Percentiles rank a stretch among this genome's conserved stretches.
Evolutionary conservation across 768 basidiomycete genomes (phyloP).

Genomic region (Auriscalpium microsporum): DNA sequence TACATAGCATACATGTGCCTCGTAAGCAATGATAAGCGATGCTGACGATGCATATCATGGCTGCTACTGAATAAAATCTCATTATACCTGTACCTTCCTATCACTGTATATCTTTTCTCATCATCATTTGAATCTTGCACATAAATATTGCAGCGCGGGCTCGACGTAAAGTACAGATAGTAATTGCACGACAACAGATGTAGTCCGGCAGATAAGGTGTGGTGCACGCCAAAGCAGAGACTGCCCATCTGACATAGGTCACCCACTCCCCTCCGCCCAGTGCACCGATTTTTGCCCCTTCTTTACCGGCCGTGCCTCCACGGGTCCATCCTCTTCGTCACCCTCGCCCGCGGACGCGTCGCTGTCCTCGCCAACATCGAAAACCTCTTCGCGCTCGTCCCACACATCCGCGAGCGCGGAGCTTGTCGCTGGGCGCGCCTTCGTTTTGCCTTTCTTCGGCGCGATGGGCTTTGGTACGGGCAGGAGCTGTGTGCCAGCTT

Average conservation of each 20-base stretch:
- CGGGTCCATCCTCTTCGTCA: neutral
- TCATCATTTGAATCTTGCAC: too few species aligned
- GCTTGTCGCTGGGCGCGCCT: slow-evolving; percentile 10
- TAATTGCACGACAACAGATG: too few species aligned
- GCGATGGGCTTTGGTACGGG: slow-evolving; percentile 34
- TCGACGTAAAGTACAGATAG: too few species aligned
- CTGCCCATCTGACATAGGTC: neutral
- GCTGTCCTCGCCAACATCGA: slow-evolving; percentile 58
- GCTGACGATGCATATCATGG: too few species aligned
- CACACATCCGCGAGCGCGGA: slow-evolving; percentile 48
- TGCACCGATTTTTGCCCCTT: slow-evolving; percentile 7
- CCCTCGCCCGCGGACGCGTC: slow-evolving; percentile 23
- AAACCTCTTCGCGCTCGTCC: slow-evolving; percentile 73
- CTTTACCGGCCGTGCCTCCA: neutral
- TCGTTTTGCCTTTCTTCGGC: slow-evolving; percentile 8
- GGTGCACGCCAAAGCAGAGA: too few species aligned
- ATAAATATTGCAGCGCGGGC: too few species aligned
- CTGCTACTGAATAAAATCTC: too few species aligned
- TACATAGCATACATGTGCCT: too few species aligned
- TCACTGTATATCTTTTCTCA: too few species aligned
- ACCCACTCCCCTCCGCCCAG: slow-evolving; percentile 10
- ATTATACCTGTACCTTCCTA: too few species aligned
- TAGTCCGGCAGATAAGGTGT: too few species aligned
- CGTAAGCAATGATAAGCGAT: too few species aligned
- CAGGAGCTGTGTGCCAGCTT: slow-evolving; percentile 46